Percentiles rank a stretch among this genome's conserved stretches.
Evolutionary conservation across 2,329 filamentous ascomycete genomes (phyloP).

Genomic region (Rutstroemia sp.): DNA sequence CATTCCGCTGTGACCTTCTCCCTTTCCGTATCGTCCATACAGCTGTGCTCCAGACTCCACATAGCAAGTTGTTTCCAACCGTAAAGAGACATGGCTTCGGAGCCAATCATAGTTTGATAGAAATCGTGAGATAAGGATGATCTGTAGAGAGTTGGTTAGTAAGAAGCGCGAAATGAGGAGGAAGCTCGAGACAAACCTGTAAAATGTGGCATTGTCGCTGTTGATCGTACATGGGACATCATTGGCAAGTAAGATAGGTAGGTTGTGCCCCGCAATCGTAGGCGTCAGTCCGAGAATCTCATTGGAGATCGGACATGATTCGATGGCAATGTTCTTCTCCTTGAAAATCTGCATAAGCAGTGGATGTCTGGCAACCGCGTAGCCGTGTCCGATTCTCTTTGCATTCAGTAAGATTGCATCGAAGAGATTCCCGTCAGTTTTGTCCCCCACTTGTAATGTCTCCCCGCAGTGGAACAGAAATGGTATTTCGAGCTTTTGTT

Average conservation of each 20-base stretch:
- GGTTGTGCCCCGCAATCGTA: slow-evolving; percentile 55
- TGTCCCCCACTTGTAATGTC: slow-evolving; percentile 58
- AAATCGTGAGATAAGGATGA: slow-evolving; percentile 70
- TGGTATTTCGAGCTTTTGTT: slow-evolving; percentile 48
- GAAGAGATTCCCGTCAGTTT: slow-evolving; percentile 59
- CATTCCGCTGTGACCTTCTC: slow-evolving; percentile 38
- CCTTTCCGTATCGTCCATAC: slow-evolving; percentile 39
- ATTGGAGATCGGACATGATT: slow-evolving; percentile 71
- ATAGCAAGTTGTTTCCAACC: slow-evolving; percentile 63
- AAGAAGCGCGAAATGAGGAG: neutral
- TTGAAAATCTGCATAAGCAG: slow-evolving; percentile 60
- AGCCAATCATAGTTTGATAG: slow-evolving; percentile 67
- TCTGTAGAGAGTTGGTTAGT: slow-evolving; percentile 32
- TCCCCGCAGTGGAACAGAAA: slow-evolving; percentile 75
- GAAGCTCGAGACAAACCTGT: slow-evolving; percentile 42
- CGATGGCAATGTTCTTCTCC: slow-evolving; percentile 57
- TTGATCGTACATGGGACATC: slow-evolving; percentile 67
- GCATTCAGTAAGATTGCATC: slow-evolving; percentile 59
- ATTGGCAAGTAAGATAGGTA: slow-evolving; percentile 62
- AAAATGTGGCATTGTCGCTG: slow-evolving; percentile 68
- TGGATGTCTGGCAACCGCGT: slow-evolving; percentile 59
- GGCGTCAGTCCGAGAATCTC: slow-evolving; percentile 65
- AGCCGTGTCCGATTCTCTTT: slow-evolving; percentile 68
- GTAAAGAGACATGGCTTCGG: slow-evolving; percentile 56
- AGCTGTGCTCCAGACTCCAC: slow-evolving; percentile 57